phyloP scores from a whole-genome alignment of 139 green algal species.

The Yamagishiella unicocca region DNA sequence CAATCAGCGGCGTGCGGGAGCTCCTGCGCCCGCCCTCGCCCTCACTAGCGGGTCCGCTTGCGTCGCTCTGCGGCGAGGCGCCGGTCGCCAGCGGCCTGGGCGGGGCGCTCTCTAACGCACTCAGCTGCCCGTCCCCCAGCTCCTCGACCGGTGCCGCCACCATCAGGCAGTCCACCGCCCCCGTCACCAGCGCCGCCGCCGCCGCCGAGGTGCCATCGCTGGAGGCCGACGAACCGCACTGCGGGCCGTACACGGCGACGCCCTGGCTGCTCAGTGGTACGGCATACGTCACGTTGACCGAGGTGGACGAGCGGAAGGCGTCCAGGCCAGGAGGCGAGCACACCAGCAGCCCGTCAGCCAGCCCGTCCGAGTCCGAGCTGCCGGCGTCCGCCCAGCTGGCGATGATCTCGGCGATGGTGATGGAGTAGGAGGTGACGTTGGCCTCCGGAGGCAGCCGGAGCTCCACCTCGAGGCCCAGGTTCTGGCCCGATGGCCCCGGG shows the following conservation, averaged over 20 bases:
- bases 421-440: not conserved
- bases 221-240: not conserved
- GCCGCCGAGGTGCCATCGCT: not conserved
- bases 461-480: not conserved
- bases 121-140: not conserved
- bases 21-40: no score
- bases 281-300: slow-evolving; percentile 14
- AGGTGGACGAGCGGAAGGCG: not conserved
- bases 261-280: slow-evolving; percentile 20
- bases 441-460: not conserved
- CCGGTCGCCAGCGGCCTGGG: not conserved
- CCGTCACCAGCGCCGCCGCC: not conserved
- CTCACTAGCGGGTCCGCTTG: no score
- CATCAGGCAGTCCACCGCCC: not conserved
- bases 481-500: not conserved
- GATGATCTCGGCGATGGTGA: not conserved
- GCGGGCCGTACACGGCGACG: not conserved
- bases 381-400: not conserved
- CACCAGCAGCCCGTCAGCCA: not conserved
- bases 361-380: no score
- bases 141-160: not conserved
- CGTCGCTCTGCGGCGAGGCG: no score
- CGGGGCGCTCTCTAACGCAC: not conserved
- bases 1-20: no score
- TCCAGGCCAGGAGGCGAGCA: not conserved